These are phyloP conservation scores for Heritiera fomes DNA, from an alignment of 345 rosid species.

Conservation along the genomic window DNA sequence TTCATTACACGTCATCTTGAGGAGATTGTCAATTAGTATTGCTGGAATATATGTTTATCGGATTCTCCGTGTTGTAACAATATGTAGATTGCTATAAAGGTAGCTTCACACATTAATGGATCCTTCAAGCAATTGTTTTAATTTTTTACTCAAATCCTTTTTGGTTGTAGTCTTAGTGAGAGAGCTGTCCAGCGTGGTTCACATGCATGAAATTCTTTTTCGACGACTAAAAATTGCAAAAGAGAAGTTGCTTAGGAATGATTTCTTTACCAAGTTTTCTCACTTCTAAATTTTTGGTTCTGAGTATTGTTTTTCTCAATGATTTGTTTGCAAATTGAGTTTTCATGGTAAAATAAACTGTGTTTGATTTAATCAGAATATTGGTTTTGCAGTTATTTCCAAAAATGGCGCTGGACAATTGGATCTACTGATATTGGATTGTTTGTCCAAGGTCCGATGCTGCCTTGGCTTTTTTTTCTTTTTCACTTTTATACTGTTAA, in stretches of 20 bases:
- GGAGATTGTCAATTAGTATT: neutral
- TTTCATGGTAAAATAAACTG: neutral
- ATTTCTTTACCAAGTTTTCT: neutral
- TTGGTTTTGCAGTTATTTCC: constrained; percentile 64
- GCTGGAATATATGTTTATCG: neutral
- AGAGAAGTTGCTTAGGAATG: neutral
- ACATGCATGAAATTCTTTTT: neutral
- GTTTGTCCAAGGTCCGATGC: constrained; percentile 68
- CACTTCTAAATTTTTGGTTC: neutral
- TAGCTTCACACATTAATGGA: neutral
- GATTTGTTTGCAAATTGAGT: constrained; percentile 8
- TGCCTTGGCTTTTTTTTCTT: constrained; percentile 1
- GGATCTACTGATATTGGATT: constrained; percentile 92
- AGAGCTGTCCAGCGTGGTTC: neutral
- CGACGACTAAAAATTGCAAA: neutral
- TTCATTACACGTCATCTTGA: neutral
- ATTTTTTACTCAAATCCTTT: neutral
- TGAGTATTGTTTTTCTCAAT: neutral
- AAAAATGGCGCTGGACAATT: constrained; percentile 79
- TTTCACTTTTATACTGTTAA: constrained; percentile 1
- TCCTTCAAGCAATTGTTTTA: neutral
- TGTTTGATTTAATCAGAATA: constrained; percentile 13
- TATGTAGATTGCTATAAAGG: neutral
- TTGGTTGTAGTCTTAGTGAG: constrained; percentile 4
- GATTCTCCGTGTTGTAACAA: neutral